Conservation (phyloP, 148 eudicot genomes). For the Tetragonia tetragonoides region DNA sequence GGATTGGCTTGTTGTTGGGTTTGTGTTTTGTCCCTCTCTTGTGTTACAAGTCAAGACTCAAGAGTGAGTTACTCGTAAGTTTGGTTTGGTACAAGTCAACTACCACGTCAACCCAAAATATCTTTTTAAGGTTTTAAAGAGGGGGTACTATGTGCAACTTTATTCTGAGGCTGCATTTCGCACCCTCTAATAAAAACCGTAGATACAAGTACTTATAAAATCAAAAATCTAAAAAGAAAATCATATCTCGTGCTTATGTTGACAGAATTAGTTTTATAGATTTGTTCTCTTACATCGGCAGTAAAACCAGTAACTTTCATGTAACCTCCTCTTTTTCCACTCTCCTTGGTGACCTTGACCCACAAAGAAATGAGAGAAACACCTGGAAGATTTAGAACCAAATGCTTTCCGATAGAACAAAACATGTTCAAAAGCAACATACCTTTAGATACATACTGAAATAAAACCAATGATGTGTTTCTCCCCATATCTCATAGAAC, state of each 20-base stretch:
- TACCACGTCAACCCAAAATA: not conserved
- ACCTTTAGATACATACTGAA: conserved; percentile 96
- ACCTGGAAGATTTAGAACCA: conserved; percentile 1
- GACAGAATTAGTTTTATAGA: conserved; percentile 89
- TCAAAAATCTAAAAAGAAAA: too few relatives aligned
- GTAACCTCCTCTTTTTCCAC: conserved; percentile 94
- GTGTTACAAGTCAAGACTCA: conserved; percentile 5
- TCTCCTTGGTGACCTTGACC: conserved; percentile 83
- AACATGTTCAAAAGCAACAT: conserved; percentile 16
- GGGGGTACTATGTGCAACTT: too few relatives aligned
- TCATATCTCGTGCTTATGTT: conserved; percentile 15
- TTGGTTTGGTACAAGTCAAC: not conserved
- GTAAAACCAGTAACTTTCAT: conserved; percentile 96
- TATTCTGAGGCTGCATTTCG: too few relatives aligned
- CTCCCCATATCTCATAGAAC: conserved; percentile 80
- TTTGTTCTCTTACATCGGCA: conserved; percentile 78
- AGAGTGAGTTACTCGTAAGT: too few relatives aligned
- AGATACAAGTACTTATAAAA: too few relatives aligned
- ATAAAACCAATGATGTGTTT: conserved; percentile 74
- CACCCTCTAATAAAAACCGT: too few relatives aligned
- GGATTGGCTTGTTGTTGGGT: conserved; percentile 4
- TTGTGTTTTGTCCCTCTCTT: conserved; percentile 5
- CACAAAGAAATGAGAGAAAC: conserved; percentile 1
- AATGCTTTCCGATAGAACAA: not conserved
- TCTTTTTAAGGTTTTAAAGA: too few relatives aligned